These are phyloP conservation scores for Tarenaya hassleriana DNA, from an alignment of 345 rosid species.

Conservation along the genomic window DNA sequence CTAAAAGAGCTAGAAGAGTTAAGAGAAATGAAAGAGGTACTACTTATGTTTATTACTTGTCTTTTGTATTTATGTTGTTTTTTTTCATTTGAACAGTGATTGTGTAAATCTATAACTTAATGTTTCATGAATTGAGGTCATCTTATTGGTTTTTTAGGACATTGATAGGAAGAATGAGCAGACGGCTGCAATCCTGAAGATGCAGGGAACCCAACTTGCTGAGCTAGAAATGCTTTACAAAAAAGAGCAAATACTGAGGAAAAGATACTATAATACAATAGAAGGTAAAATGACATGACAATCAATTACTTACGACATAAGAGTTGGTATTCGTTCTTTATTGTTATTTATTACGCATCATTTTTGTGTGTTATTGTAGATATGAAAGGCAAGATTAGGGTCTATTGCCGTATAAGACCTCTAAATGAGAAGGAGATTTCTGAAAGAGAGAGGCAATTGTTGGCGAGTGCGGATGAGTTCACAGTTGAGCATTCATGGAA, in stretches of 20 bases:
- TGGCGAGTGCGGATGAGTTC: slow-evolving; percentile 65
- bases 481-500: slow-evolving; percentile 93
- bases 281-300: slow-evolving; percentile 60
- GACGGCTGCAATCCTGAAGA: slow-evolving; percentile 92
- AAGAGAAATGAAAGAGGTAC: slow-evolving; percentile 96
- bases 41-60: slow-evolving; percentile 1
- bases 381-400: slow-evolving; percentile 96
- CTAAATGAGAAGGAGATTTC: slow-evolving; percentile 64
- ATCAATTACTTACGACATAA: slow-evolving; percentile 3
- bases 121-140: not conserved
- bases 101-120: slow-evolving; percentile 3
- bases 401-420: slow-evolving; percentile 84
- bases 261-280: slow-evolving; percentile 81
- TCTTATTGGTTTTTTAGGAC: slow-evolving; percentile 44
- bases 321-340: not conserved
- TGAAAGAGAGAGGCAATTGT: slow-evolving; percentile 45
- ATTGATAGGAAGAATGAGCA: slow-evolving; percentile 95
- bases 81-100: not conserved
- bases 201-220: slow-evolving; percentile 89
- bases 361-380: slow-evolving; percentile 38
- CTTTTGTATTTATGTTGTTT: not conserved
- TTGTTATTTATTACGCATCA: not conserved
- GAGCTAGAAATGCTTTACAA: slow-evolving; percentile 81
- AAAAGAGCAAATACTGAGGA: slow-evolving; percentile 84
- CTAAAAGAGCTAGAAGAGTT: slow-evolving; percentile 84